These are phyloP conservation scores for Fusarium fujikuroi DNA, from an alignment of 2,329 filamentous ascomycete species.

Conservation along the genomic window DNA sequence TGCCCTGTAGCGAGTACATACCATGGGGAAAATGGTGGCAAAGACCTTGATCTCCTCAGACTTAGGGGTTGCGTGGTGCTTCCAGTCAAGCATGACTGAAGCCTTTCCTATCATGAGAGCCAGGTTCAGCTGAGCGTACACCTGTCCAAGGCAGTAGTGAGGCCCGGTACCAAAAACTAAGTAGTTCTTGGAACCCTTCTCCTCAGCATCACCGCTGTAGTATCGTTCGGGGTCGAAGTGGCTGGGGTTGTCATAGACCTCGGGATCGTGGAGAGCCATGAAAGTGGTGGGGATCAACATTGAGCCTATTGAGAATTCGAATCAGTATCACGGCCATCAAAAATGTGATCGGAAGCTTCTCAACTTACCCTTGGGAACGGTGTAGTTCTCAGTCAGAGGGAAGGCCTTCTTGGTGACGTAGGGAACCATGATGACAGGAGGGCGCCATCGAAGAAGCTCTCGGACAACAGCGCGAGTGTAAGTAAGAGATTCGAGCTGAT, in stretches of 20 bases:
- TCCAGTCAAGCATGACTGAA: conserved; percentile 87
- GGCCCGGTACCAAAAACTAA: conserved; percentile 95
- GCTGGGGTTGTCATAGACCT: conserved; percentile 91
- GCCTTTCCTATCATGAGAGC: conserved; percentile 92
- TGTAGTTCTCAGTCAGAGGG: conserved; percentile 87
- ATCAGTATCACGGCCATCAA: conserved; percentile 22
- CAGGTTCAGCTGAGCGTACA: conserved; percentile 89
- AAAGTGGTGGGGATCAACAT: conserved; percentile 96
- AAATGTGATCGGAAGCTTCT: not conserved
- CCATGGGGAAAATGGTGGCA: conserved; percentile 97
- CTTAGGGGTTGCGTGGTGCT: conserved; percentile 81
- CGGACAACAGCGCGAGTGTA: conserved; percentile 94
- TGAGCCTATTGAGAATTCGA: conserved; percentile 63
- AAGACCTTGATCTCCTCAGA: conserved; percentile 99
- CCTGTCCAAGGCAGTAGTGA: conserved; percentile 96
- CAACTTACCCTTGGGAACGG: conserved; percentile 81
- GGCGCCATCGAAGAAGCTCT: conserved; percentile 91
- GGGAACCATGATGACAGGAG: conserved; percentile 96
- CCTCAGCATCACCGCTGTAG: conserved; percentile 88
- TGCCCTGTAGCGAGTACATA: conserved; percentile 57
- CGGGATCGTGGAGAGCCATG: conserved; percentile 89
- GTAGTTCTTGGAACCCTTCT: conserved; percentile 90
- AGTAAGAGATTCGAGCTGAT: conserved; percentile 86
- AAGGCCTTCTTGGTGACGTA: conserved; percentile 96
- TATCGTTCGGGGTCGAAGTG: conserved; percentile 91